A percentile compares a stretch with the other conserved stretches of the same genome.
Evolutionary conservation across 192 early-diverging fungal species (phyloP).

Genomic region (Podila clonocystis): DNA sequence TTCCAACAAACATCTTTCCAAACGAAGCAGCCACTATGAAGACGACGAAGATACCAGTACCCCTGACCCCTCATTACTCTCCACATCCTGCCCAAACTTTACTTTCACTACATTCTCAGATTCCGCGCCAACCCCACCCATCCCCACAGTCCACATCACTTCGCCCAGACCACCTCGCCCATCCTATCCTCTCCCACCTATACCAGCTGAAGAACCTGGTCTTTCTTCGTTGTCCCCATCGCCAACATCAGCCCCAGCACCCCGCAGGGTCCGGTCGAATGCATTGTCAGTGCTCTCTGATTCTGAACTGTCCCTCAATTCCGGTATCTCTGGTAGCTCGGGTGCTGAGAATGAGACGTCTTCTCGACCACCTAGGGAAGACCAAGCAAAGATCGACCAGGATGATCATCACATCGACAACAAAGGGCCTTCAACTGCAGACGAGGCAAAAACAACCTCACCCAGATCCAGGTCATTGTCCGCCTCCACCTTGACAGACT

Average conservation of each 20-base stretch:
- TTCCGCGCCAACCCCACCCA: background rate
- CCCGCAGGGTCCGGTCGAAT: slow-evolving; percentile 19
- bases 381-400: background rate
- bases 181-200: slow-evolving; percentile 13
- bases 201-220: background rate
- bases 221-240: background rate
- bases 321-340: background rate
- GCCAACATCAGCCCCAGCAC: background rate
- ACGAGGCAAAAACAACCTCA: background rate
- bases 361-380: background rate
- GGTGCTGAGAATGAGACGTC: background rate
- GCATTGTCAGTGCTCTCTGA: background rate
- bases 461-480: background rate
- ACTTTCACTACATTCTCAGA: background rate
- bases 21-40: background rate
- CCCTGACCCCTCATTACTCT: background rate
- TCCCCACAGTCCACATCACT: slow-evolving; percentile 10
- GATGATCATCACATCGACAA: background rate
- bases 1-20: background rate
- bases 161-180: slow-evolving; percentile 11
- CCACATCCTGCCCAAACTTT: slow-evolving; percentile 11
- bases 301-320: background rate
- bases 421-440: too few relatives aligned
- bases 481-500: background rate
- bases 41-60: background rate